These are phyloP conservation scores for Vigna mungo DNA, from an alignment of 306 rosid genomes.

Conservation along the genomic window DNA sequence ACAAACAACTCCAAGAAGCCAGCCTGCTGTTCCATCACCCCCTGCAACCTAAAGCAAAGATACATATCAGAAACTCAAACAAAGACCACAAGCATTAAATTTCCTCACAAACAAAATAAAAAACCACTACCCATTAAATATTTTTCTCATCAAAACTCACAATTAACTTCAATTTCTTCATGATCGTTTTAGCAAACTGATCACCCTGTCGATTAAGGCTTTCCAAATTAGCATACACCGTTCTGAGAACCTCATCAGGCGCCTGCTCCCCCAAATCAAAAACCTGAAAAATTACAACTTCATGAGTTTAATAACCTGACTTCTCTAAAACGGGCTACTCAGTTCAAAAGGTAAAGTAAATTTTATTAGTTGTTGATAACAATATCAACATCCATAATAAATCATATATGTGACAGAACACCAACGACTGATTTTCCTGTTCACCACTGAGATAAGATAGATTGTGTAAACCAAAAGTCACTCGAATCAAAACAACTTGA, in stretches of 20 bases:
- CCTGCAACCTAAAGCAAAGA: conserved; percentile 81
- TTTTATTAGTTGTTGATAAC: not conserved
- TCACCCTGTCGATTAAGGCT: conserved; percentile 64
- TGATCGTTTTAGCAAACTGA: conserved; percentile 55
- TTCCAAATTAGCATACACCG: conserved; percentile 67
- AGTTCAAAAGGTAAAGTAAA: not conserved
- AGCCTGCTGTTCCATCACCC: conserved; percentile 99
- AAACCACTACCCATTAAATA: not conserved
- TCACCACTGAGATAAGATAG: not conserved
- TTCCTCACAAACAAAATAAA: not conserved
- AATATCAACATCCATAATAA: not conserved
- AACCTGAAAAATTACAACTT: conserved; percentile 61
- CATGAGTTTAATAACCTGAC: not conserved
- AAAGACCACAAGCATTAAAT: conserved; percentile 37
- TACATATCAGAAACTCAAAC: conserved; percentile 36
- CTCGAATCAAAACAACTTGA: not conserved
- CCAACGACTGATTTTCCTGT: not conserved
- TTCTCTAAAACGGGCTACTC: not conserved
- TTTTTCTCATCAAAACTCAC: conserved; percentile 60
- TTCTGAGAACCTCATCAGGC: conserved; percentile 72
- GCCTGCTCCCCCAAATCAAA: conserved; percentile 83
- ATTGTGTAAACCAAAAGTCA: not conserved
- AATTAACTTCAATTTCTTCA: conserved; percentile 70
- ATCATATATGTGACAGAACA: not conserved
- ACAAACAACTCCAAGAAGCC: conserved; percentile 99